Evolutionary conservation across 495 filamentous ascomycete genomes (phyloP).

Genomic region (Trypethelium eluteriae): DNA sequence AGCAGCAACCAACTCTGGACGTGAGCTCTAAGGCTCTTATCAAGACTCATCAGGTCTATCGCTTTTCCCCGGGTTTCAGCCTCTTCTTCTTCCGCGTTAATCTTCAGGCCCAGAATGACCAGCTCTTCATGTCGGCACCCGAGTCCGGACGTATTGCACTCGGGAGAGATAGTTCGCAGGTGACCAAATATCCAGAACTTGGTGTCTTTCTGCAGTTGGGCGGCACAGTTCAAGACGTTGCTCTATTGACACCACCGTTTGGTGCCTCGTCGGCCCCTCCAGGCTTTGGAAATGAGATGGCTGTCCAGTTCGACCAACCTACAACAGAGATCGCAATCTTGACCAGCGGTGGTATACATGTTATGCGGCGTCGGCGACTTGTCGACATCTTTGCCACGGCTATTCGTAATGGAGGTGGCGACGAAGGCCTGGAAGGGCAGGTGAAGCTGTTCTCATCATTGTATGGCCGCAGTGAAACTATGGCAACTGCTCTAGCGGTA

Average conservation of each 20-base stretch:
- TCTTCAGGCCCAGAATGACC: slow-evolving; percentile 38
- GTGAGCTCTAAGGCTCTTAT: slow-evolving; percentile 28
- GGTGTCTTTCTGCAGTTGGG: slow-evolving; percentile 66
- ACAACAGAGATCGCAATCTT: slow-evolving; percentile 80
- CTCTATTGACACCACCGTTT: slow-evolving; percentile 62
- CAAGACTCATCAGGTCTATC: slow-evolving; percentile 30
- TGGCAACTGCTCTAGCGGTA: slow-evolving; percentile 89
- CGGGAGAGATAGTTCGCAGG: slow-evolving; percentile 38
- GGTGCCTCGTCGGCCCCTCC: slow-evolving; percentile 58
- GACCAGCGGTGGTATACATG: slow-evolving; percentile 79
- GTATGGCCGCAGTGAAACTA: slow-evolving; percentile 79
- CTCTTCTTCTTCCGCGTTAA: slow-evolving; percentile 14
- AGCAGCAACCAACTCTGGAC: slow-evolving; percentile 30
- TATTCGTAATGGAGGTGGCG: slow-evolving; percentile 57
- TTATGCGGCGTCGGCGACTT: slow-evolving; percentile 71
- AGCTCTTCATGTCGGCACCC: slow-evolving; percentile 75
- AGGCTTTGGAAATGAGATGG: slow-evolving; percentile 91
- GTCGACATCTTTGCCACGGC: slow-evolving; percentile 88
- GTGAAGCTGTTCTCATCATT: slow-evolving; percentile 69
- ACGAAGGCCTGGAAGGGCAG: slow-evolving; percentile 73
- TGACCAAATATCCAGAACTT: slow-evolving; percentile 52
- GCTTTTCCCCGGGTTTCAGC: slow-evolving; percentile 85
- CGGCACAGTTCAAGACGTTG: slow-evolving; percentile 65
- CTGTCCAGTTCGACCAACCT: slow-evolving; percentile 80
- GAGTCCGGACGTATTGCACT: slow-evolving; percentile 72